A percentile compares a stretch with the other conserved stretches of the same genome.
Evolutionary conservation across 768 basidiomycete species (phyloP).

Genomic region (Kwoniella newhampshirensis): DNA sequence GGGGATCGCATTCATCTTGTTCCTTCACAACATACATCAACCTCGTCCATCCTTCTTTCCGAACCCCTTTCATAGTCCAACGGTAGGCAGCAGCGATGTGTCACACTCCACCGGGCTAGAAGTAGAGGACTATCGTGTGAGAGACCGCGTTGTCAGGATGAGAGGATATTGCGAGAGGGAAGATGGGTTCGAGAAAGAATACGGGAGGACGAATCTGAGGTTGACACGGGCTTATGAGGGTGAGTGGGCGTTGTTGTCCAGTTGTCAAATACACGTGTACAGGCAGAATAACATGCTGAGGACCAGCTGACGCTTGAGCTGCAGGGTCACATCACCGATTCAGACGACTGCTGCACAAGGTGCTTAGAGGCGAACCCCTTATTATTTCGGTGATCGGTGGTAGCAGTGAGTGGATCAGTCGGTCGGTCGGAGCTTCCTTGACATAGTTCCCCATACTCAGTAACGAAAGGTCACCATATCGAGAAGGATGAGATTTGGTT

Average conservation of each 20-base stretch:
- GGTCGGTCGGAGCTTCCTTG: too few relatives aligned
- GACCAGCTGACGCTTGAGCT: neutral
- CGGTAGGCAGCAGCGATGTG: neutral
- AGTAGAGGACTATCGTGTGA: conserved; percentile 14
- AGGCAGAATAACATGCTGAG: neutral
- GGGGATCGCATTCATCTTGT: conserved; percentile 16
- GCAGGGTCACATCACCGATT: conserved; percentile 37
- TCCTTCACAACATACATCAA: conserved; percentile 21
- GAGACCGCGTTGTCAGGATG: conserved; percentile 21
- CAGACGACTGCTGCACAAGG: conserved; percentile 34
- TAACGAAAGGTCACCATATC: conserved; percentile 50
- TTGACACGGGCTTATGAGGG: conserved; percentile 45
- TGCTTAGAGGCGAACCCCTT: conserved; percentile 41
- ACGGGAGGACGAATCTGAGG: conserved; percentile 40
- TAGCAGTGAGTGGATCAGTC: conserved; percentile 35
- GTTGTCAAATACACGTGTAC: neutral
- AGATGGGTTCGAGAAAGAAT: conserved; percentile 36
- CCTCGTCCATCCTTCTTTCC: conserved; percentile 15
- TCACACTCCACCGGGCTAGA: conserved; percentile 5
- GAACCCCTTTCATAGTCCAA: neutral
- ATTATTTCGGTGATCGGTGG: conserved; percentile 46
- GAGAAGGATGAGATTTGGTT: conserved; percentile 44
- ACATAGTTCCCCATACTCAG: conserved; percentile 13
- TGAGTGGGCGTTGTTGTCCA: conserved; percentile 19
- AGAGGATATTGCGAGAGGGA: conserved; percentile 21